Percentiles rank a stretch among this genome's conserved stretches.
phyloP scores from a whole-genome alignment of 768 basidiomycete species.

The Boletus rex-veris region DNA sequence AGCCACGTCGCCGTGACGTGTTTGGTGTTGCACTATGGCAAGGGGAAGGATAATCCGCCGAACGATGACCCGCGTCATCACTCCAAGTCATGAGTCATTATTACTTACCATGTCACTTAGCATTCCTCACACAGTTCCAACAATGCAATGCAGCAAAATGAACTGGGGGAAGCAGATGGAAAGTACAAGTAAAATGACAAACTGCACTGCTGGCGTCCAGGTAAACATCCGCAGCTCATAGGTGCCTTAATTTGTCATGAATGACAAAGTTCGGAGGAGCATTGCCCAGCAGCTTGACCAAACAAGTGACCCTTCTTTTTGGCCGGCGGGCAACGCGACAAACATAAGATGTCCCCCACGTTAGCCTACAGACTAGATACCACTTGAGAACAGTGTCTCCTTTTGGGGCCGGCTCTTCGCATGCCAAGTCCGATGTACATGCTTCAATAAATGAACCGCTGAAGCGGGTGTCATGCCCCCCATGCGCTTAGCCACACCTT shows the following conservation, averaged over 20 bases:
- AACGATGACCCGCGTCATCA: too few species aligned
- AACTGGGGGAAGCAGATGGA: too few species aligned
- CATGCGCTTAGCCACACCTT: slow-evolving; percentile 93
- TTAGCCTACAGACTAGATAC: background rate
- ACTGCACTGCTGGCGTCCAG: too few species aligned
- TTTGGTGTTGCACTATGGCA: slow-evolving; percentile 71
- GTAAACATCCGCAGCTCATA: too few species aligned
- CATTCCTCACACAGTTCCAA: too few species aligned
- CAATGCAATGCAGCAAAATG: too few species aligned
- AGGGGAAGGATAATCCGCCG: slow-evolving; percentile 65
- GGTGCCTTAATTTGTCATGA: background rate
- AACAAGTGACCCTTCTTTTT: background rate
- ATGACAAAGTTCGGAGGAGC: background rate
- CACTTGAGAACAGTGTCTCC: background rate
- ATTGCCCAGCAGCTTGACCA: background rate
- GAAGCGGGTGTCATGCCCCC: slow-evolving; percentile 89
- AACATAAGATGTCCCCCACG: background rate
- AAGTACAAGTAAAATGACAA: too few species aligned
- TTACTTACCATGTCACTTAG: too few species aligned
- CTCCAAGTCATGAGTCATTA: too few species aligned
- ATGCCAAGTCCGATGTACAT: slow-evolving; percentile 45
- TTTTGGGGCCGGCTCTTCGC: background rate
- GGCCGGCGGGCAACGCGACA: background rate
- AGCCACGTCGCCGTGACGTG: slow-evolving; percentile 64
- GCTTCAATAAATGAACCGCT: slow-evolving; percentile 62